phyloP scores from a whole-genome alignment of 2,329 filamentous ascomycete genomes.

The Penicillium sp. region DNA sequence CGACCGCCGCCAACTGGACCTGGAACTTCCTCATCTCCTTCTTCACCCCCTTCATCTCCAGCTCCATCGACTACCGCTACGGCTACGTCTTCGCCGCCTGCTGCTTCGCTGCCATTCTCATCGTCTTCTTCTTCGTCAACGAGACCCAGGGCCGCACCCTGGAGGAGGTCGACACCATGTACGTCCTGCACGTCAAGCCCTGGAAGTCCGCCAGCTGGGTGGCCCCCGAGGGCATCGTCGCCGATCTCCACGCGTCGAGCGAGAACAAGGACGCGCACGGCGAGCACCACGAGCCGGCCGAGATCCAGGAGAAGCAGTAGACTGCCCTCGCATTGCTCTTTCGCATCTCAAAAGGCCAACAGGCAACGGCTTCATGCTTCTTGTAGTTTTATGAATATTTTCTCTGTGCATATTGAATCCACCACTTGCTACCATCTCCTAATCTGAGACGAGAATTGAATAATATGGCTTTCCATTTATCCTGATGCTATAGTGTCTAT shows the following conservation, averaged over 20 bases:
- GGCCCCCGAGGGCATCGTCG: slow-evolving; percentile 34
- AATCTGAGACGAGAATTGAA: slow-evolving; percentile 12
- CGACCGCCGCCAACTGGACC: slow-evolving; percentile 73
- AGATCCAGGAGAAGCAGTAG: slow-evolving; percentile 14
- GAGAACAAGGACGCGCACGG: slow-evolving; percentile 20
- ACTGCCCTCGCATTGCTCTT: background rate
- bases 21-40: slow-evolving; percentile 76
- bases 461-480: slow-evolving; percentile 10
- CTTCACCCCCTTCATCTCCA: slow-evolving; percentile 77
- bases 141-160: slow-evolving; percentile 70
- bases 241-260: slow-evolving; percentile 25
- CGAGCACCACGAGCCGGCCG: slow-evolving; percentile 19
- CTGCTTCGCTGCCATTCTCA: slow-evolving; percentile 60
- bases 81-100: slow-evolving; percentile 76
- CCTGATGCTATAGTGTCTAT: background rate
- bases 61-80: slow-evolving; percentile 69
- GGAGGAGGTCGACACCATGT: slow-evolving; percentile 79
- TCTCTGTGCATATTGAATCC: slow-evolving; percentile 17
- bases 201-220: slow-evolving; percentile 58
- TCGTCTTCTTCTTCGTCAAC: slow-evolving; percentile 76
- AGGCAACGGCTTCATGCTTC: slow-evolving; percentile 11
- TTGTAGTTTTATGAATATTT: slow-evolving; percentile 11
- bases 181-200: slow-evolving; percentile 62
- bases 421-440: slow-evolving; percentile 12
- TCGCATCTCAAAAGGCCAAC: background rate